phyloP scores from a whole-genome alignment of 1,284 basidiomycete genomes.

The Pseudomicrostroma phylloplanum region DNA sequence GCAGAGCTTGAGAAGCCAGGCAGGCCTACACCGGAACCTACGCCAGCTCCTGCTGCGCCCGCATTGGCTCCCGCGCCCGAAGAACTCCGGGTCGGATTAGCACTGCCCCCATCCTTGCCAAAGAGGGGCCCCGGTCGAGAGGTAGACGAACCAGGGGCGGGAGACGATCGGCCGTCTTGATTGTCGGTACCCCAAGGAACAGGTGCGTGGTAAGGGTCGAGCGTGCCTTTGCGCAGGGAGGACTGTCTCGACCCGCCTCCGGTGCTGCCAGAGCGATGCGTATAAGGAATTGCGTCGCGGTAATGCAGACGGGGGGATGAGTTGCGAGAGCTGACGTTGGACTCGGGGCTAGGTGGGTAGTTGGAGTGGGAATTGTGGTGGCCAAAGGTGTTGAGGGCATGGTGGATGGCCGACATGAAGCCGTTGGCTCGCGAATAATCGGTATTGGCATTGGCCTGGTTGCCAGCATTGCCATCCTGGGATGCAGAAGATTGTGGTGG shows the following conservation, averaged over 20 bases:
- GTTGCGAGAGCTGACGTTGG: constrained; percentile 21
- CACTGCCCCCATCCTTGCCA: neutral
- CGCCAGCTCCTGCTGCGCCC: constrained; percentile 6
- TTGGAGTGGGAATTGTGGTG: constrained; percentile 25
- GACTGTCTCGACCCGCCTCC: neutral
- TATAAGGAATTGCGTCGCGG: constrained; percentile 3
- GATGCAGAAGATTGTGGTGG: neutral
- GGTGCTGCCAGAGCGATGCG: constrained; percentile 2
- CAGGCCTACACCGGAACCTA: constrained; percentile 18
- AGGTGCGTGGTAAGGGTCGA: neutral
- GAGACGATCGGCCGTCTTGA: neutral
- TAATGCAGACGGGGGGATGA: constrained; percentile 1
- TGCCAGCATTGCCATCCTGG: neutral
- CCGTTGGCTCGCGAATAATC: neutral
- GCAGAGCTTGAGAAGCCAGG: constrained; percentile 27
- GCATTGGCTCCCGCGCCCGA: neutral
- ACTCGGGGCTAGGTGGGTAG: constrained; percentile 33
- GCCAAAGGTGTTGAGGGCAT: constrained; percentile 7
- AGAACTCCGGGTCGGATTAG: neutral
- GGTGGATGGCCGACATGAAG: constrained; percentile 5
- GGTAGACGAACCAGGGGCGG: constrained; percentile 1
- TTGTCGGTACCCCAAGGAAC: neutral
- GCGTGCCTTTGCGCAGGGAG: neutral
- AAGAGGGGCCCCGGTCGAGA: constrained; percentile 1
- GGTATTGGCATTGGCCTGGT: constrained; percentile 7